phyloP scores from a whole-genome alignment of 1,284 basidiomycete species.

The Schizophyllum commune region DNA sequence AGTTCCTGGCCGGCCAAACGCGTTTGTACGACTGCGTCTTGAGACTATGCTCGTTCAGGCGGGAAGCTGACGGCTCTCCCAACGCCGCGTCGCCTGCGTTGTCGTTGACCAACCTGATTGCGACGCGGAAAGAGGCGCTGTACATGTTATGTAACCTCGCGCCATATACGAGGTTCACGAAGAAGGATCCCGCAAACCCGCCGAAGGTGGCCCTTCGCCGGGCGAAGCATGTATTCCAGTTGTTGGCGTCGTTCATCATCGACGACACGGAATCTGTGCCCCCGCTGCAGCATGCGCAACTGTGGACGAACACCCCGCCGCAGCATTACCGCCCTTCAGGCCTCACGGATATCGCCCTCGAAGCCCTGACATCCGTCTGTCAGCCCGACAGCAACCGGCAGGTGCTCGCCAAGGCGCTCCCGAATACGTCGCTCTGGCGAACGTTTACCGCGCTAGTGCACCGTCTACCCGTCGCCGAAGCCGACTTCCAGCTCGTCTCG shows the following conservation, averaged over 20 bases:
- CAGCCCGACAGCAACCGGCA: conserved; percentile 78
- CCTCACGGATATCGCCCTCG: conserved; percentile 73
- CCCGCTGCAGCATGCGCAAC: conserved; percentile 48
- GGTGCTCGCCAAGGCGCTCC: conserved; percentile 52
- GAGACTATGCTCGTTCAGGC: conserved; percentile 49
- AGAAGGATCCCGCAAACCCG: conserved; percentile 39
- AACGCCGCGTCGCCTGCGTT: conserved; percentile 47
- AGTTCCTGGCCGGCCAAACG: conserved; percentile 59
- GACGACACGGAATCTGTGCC: conserved; percentile 62
- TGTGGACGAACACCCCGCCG: conserved; percentile 13
- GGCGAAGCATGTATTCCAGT: conserved; percentile 53
- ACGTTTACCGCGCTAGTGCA: conserved; percentile 71
- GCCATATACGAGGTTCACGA: conserved; percentile 15
- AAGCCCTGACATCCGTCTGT: conserved; percentile 74
- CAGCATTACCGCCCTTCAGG: conserved; percentile 33
- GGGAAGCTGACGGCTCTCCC: conserved; percentile 29
- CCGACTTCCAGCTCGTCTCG: conserved; percentile 67
- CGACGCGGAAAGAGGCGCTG: conserved; percentile 73
- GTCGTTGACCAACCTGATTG: conserved; percentile 64
- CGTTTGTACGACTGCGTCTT: conserved; percentile 63
- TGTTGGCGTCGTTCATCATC: conserved; percentile 72
- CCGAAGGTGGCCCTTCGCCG: conserved; percentile 33
- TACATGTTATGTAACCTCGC: conserved; percentile 67
- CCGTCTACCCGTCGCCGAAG: conserved; percentile 72
- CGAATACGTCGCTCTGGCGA: conserved; percentile 44